A percentile compares a stretch with the other conserved stretches of the same genome.
Conservation (phyloP, 108 stramenopile species). For the Skeletonema menzelii region DNA sequence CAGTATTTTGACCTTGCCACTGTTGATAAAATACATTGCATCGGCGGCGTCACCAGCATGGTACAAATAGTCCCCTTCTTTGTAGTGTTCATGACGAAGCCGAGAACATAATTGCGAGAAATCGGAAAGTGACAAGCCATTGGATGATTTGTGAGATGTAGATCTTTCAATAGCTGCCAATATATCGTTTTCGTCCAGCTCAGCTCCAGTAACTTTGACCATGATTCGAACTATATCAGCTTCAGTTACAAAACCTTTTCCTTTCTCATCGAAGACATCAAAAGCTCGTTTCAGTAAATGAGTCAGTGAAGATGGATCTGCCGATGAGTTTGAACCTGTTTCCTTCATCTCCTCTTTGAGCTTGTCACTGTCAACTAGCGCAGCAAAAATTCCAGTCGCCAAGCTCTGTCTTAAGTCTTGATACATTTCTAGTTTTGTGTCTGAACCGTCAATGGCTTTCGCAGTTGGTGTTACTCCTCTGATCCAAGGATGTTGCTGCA, state of each 20-base stretch:
- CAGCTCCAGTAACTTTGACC: conserved; percentile 57
- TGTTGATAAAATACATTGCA: conserved; percentile 85
- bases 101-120: conserved; percentile 70
- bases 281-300: conserved; percentile 71
- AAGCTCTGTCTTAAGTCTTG: conserved; percentile 60
- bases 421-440: conserved; percentile 71
- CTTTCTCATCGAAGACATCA: conserved; percentile 67
- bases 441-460: conserved; percentile 64
- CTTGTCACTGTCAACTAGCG: conserved; percentile 54
- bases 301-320: conserved; percentile 26
- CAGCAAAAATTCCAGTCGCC: conserved; percentile 79
- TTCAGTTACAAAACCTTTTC: conserved; percentile 66
- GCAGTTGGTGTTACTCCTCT: conserved; percentile 61
- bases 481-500: conserved; percentile 57
- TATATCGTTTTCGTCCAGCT: conserved; percentile 59
- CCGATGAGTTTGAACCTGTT: conserved; percentile 10
- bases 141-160: conserved; percentile 6
- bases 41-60: conserved; percentile 70
- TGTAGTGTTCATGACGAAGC: conserved; percentile 63
- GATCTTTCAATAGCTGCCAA: conserved; percentile 29
- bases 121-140: conserved; percentile 60
- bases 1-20: conserved; percentile 78
- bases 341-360: neutral
- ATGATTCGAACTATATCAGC: conserved; percentile 73
- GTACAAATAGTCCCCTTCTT: conserved; percentile 65